Percentiles rank a stretch among this genome's conserved stretches.
Conservation (phyloP, 805 yeast genomes). For the Barnettozyma siamensis region DNA sequence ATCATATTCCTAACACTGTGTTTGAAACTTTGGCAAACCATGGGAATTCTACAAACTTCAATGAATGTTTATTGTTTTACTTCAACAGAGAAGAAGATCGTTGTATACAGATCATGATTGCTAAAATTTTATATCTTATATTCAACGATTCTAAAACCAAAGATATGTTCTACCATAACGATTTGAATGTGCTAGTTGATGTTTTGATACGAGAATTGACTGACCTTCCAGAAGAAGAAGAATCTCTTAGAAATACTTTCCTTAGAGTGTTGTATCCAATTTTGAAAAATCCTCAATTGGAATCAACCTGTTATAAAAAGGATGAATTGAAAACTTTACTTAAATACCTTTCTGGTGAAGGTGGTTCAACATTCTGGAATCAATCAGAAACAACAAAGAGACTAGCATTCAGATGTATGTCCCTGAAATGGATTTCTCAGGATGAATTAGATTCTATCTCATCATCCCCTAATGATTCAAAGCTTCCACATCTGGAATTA, state of each 20-base stretch:
- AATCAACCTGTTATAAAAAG: slow-evolving; percentile 50
- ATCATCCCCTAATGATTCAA: slow-evolving; percentile 3
- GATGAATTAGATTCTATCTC: slow-evolving; percentile 5
- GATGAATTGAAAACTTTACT: slow-evolving; percentile 48
- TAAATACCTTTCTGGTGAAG: slow-evolving; percentile 35
- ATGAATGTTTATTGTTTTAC: slow-evolving; percentile 65
- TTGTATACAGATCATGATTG: slow-evolving; percentile 67
- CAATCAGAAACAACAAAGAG: slow-evolving; percentile 35
- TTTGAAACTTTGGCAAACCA: slow-evolving; percentile 42
- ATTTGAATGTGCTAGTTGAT: slow-evolving; percentile 76
- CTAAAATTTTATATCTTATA: slow-evolving; percentile 70
- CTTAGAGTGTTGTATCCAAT: slow-evolving; percentile 71
- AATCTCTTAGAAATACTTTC: slow-evolving; percentile 59
- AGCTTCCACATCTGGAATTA: slow-evolving; percentile 10
- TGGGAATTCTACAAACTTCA: slow-evolving; percentile 41
- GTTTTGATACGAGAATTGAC: slow-evolving; percentile 75
- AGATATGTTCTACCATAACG: slow-evolving; percentile 75
- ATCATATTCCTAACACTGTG: slow-evolving; percentile 40
- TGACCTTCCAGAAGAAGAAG: slow-evolving; percentile 58
- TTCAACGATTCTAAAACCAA: slow-evolving; percentile 56
- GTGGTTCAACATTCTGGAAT: slow-evolving; percentile 29
- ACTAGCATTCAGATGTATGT: slow-evolving; percentile 30
- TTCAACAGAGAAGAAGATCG: slow-evolving; percentile 73
- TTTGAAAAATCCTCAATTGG: slow-evolving; percentile 57
- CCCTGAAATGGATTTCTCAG: slow-evolving; percentile 27